Conservation (phyloP, 371 early-diverging fungal genomes). For the Umbelopsis sp. region DNA sequence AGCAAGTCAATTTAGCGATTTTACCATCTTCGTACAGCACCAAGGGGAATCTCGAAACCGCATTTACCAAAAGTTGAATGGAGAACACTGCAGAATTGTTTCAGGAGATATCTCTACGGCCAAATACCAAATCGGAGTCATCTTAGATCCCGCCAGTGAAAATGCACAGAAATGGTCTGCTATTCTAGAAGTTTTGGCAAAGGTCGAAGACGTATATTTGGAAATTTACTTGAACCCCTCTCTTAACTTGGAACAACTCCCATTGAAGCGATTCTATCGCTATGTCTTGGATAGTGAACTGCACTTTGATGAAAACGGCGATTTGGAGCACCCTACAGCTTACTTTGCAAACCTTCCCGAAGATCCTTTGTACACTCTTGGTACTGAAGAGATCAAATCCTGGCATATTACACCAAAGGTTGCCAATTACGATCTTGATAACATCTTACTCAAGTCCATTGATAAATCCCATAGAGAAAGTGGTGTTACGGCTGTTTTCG, state of each 20-base stretch:
- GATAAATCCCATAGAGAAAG: constrained; percentile 27
- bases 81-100: constrained; percentile 31
- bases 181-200: constrained; percentile 63
- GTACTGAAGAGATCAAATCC: constrained; percentile 79
- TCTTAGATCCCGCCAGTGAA: constrained; percentile 80
- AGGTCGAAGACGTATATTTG: constrained; percentile 64
- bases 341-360: constrained; percentile 77
- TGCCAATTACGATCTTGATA: constrained; percentile 90
- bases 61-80: constrained; percentile 25
- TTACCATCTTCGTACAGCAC: constrained; percentile 13
- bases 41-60: constrained; percentile 28
- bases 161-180: constrained; percentile 77
- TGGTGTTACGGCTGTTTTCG: constrained; percentile 77
- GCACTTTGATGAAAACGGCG: constrained; percentile 60
- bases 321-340: constrained; percentile 51
- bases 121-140: constrained; percentile 62
- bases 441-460: constrained; percentile 70
- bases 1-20: not conserved
- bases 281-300: constrained; percentile 74
- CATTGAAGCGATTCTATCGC: constrained; percentile 87
- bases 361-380: constrained; percentile 82
- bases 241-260: constrained; percentile 55
- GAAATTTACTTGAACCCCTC: constrained; percentile 67
- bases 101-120: constrained; percentile 43
- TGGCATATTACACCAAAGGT: constrained; percentile 89